A percentile compares a stretch with the other conserved stretches of the same genome.
Evolutionary conservation across 1,284 basidiomycete species (phyloP).

Genomic region (Ceratobasidium sp.): DNA sequence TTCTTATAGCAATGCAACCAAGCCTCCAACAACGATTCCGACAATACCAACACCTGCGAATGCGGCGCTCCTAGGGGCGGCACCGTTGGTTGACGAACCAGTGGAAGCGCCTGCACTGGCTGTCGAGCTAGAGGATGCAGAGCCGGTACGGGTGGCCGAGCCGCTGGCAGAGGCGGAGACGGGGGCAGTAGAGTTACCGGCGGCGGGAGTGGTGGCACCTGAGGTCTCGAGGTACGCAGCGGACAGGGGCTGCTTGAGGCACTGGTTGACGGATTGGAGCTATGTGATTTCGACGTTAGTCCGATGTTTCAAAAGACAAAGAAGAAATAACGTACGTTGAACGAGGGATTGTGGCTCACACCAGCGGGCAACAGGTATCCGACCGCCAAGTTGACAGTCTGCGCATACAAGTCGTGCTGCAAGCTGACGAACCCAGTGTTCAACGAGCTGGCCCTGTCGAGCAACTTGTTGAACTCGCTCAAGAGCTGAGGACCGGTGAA

Average conservation of each 20-base stretch:
- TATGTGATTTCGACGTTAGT: slow-evolving; percentile 54
- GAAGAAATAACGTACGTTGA: slow-evolving; percentile 4
- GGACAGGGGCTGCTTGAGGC: slow-evolving; percentile 65
- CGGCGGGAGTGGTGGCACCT: background rate
- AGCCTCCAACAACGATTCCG: slow-evolving; percentile 10
- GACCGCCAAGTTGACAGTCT: slow-evolving; percentile 85
- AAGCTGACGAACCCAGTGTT: slow-evolving; percentile 84
- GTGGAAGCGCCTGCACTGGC: slow-evolving; percentile 3
- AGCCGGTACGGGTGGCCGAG: slow-evolving; percentile 38
- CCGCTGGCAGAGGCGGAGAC: slow-evolving; percentile 58
- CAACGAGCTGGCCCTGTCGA: slow-evolving; percentile 53
- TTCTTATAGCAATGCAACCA: slow-evolving; percentile 29
- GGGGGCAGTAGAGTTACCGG: background rate
- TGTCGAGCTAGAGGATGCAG: slow-evolving; percentile 10
- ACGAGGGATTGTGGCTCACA: slow-evolving; percentile 20
- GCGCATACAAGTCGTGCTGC: slow-evolving; percentile 85
- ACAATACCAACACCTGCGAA: slow-evolving; percentile 9
- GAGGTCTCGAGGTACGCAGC: slow-evolving; percentile 70
- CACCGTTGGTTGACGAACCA: slow-evolving; percentile 7
- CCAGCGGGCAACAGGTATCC: slow-evolving; percentile 83
- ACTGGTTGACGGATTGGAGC: slow-evolving; percentile 62
- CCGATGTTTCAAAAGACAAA: slow-evolving; percentile 64
- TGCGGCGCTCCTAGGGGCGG: background rate
- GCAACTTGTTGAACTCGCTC: slow-evolving; percentile 56
- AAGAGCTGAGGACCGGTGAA: slow-evolving; percentile 65